Base-by-base conservation (phyloP, 345 rosid species). In the Tarenaya hassleriana region DNA sequence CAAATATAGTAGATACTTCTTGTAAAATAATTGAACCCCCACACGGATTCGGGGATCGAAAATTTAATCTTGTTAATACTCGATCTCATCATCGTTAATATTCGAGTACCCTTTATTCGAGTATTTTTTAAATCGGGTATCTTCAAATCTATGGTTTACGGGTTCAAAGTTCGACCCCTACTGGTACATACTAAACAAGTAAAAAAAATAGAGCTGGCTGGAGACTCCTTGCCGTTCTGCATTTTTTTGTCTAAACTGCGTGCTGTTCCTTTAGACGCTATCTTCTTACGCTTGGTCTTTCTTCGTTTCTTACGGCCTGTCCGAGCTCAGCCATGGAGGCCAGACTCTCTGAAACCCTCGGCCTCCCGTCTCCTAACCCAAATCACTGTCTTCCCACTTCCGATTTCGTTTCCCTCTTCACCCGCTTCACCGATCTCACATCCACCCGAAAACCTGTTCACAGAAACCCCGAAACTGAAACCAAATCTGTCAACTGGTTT, bases 321-420 rank as follows among this genome's bases (percentile, higher is more conserved):
- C 58, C 14, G 39, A 24, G 16, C 14, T 34, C 38, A 19, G 51
- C 55, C 53, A 78, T 78, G 84, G 78, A 78, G 67, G 66, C 74
- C 9, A 70, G 76, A 60, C 69, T 78, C 52, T 70, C 65, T 55
- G 64, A 72, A 33, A 33, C 53, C 50, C 54, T 75, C 2, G 78
- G 81, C 19, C 70, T 78, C 47, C 64, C 73, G 6, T 60, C 66
- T 37, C 47, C 72, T 18, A 53, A 68, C 50, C 73, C 37, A 1
- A 67, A 51, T 29, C 46, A 58, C 45, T 46, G 31, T 27, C 49
- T 7, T 14, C 35, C 56, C 7, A 18, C 54, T 34, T 16, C 57
- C n/a, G 71, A 68, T 19, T 71, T 68, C 44, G 43, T 44, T 55
- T 66, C 67, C 12, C 69, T 73, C 52, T 42, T 60, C 38, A 37